Evolutionary conservation across 495 filamentous ascomycete species (phyloP).

Genomic region (Xylaria intraflava): DNA sequence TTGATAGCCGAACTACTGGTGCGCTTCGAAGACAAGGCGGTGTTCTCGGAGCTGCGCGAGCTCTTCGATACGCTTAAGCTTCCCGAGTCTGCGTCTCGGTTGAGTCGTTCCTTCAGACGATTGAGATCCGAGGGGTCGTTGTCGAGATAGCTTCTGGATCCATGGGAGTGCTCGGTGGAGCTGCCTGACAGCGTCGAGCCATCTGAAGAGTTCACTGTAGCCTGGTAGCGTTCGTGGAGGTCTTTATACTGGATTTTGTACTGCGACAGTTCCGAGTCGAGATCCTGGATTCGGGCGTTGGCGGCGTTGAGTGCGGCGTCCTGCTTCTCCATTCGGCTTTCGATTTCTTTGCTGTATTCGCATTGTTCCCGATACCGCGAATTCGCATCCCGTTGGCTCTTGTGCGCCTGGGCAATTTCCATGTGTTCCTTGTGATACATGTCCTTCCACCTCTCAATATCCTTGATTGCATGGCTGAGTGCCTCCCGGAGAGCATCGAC

Average conservation of each 20-base stretch:
- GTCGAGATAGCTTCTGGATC: conserved; percentile 1
- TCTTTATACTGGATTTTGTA: conserved; percentile 12
- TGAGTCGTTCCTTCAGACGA: conserved; percentile 14
- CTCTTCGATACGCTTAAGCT: conserved; percentile 12
- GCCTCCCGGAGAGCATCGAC: conserved; percentile 25
- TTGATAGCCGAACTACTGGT: conserved; percentile 14
- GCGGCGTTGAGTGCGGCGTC: conserved; percentile 4
- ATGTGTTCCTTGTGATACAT: conserved; percentile 17
- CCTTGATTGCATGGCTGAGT: conserved; percentile 22
- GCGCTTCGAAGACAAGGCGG: conserved; percentile 17
- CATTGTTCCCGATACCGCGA: conserved; percentile 16
- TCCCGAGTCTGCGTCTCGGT: conserved; percentile 8
- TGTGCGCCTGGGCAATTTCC: conserved; percentile 18
- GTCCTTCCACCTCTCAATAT: conserved; percentile 20
- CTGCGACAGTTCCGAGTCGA: conserved; percentile 2
- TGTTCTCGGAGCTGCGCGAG: conserved; percentile 5
- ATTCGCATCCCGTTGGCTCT: conserved; percentile 11
- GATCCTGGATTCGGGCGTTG: conserved; percentile 11
- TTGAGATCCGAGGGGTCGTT: background rate
- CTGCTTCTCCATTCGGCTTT: conserved; percentile 5
- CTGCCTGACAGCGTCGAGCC: conserved; percentile 15
- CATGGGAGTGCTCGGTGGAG: conserved; percentile 14
- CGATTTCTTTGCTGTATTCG: conserved; percentile 12
- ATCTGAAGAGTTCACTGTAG: conserved; percentile 9
- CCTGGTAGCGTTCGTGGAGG: conserved; percentile 12